Percentiles rank a stretch among this genome's conserved stretches.
phyloP scores from a whole-genome alignment of 306 rosid species.

The Acacia confusa region DNA sequence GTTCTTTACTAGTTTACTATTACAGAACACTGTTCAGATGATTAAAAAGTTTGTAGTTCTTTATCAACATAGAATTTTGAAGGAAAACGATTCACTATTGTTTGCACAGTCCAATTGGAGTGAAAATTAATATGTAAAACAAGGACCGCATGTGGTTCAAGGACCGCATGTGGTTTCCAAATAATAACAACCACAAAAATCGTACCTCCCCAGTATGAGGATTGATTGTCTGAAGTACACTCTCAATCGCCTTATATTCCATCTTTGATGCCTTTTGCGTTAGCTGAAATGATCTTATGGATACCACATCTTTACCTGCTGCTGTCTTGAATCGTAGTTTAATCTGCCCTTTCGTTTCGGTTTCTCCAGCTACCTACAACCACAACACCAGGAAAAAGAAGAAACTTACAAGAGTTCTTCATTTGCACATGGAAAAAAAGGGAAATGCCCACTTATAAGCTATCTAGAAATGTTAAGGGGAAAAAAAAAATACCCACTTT shows the following conservation, averaged over 20 bases:
- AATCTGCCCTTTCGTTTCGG: conserved; percentile 95
- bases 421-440: neutral
- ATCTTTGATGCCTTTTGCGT: conserved; percentile 93
- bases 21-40: neutral
- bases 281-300: conserved; percentile 90
- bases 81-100: neutral
- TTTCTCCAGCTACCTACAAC: conserved; percentile 81
- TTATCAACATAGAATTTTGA: neutral
- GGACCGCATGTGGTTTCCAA: neutral
- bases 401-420: neutral
- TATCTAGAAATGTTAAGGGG: neutral
- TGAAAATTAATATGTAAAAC: neutral
- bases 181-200: neutral
- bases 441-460: neutral
- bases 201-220: conserved; percentile 89
- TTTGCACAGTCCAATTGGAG: neutral
- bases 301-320: conserved; percentile 82
- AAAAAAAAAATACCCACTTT: neutral
- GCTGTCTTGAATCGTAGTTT: conserved; percentile 93
- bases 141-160: neutral
- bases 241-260: conserved; percentile 96
- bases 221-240: conserved; percentile 93
- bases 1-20: neutral
- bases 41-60: neutral
- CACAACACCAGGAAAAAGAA: neutral